A percentile compares a stretch with the other conserved stretches of the same genome.
phyloP scores from a whole-genome alignment of 2,329 filamentous ascomycete species.

The Phialocephala subalpina region DNA sequence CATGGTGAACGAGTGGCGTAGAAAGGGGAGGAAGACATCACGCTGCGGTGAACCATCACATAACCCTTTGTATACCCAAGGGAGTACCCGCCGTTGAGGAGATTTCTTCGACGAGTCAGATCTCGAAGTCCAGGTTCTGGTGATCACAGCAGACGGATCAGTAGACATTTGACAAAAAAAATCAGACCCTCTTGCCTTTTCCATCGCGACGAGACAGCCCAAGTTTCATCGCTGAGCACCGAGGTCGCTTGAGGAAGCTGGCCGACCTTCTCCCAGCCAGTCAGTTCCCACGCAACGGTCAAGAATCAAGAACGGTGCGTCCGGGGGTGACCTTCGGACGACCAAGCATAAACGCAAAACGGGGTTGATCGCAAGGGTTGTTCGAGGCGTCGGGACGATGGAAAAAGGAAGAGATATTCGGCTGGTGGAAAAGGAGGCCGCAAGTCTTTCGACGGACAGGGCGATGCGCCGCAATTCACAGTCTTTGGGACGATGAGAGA shows the following conservation, averaged over 20 bases:
- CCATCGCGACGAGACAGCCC: constrained; percentile 22
- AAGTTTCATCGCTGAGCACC: constrained; percentile 22
- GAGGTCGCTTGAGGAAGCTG: constrained; percentile 5
- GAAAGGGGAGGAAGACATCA: constrained; percentile 14
- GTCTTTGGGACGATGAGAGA: constrained; percentile 4
- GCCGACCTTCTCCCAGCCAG: constrained; percentile 20
- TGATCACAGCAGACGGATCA: not conserved
- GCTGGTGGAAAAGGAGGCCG: not conserved
- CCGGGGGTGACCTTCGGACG: constrained; percentile 22
- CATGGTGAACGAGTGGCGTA: constrained; percentile 17
- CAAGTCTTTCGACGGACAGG: not conserved
- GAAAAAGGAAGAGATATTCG: constrained; percentile 4
- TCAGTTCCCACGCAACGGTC: constrained; percentile 2
- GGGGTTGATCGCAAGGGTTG: not conserved
- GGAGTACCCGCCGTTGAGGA: not conserved
- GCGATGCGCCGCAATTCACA: constrained; percentile 9
- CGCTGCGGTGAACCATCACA: constrained; percentile 4
- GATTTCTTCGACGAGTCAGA: constrained; percentile 3
- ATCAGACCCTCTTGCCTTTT: constrained; percentile 24
- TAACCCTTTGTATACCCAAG: not conserved
- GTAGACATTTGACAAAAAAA: constrained; percentile 2
- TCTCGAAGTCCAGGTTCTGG: not conserved
- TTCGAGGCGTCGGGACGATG: constrained; percentile 8
- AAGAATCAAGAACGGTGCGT: not conserved
- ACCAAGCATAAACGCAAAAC: constrained; percentile 18